Conservation (phyloP, 495 filamentous ascomycete species). For the Penicillium odoratum region DNA sequence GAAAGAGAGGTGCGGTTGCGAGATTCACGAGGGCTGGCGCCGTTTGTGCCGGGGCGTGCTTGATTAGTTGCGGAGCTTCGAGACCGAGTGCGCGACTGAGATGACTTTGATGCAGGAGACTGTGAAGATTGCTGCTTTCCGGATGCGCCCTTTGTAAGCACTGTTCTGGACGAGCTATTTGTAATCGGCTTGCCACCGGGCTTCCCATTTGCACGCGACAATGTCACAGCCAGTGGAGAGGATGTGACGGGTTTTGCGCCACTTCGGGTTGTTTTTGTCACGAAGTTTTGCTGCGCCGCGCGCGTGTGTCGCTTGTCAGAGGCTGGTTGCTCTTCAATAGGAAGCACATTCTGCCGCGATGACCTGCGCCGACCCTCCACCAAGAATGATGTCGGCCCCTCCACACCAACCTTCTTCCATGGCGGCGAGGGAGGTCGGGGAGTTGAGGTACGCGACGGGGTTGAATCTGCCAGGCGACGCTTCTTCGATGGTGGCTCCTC, state of each 20-base stretch:
- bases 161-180: slow-evolving; percentile 37
- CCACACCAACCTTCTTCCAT: slow-evolving; percentile 86
- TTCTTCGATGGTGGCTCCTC: slow-evolving; percentile 68
- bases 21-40: slow-evolving; percentile 25
- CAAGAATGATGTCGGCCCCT: slow-evolving; percentile 82
- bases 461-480: slow-evolving; percentile 62
- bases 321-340: slow-evolving; percentile 65
- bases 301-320: slow-evolving; percentile 64
- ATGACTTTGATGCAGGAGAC: slow-evolving; percentile 29
- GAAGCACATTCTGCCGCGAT: slow-evolving; percentile 73
- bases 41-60: slow-evolving; percentile 20
- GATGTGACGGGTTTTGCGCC: slow-evolving; percentile 31
- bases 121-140: slow-evolving; percentile 32
- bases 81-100: slow-evolving; percentile 34
- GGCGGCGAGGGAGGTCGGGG: slow-evolving; percentile 72
- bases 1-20: slow-evolving; percentile 33
- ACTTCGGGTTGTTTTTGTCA: slow-evolving; percentile 25
- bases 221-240: slow-evolving; percentile 36
- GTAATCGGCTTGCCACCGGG: slow-evolving; percentile 30
- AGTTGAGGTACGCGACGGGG: slow-evolving; percentile 45
- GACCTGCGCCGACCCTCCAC: slow-evolving; percentile 85
- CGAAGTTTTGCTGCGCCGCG: slow-evolving; percentile 34
- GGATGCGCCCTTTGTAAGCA: slow-evolving; percentile 22
- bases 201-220: slow-evolving; percentile 38
- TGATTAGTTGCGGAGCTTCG: slow-evolving; percentile 32